Conservation (phyloP, 768 basidiomycete species). For the Tephrocybe sp. region DNA sequence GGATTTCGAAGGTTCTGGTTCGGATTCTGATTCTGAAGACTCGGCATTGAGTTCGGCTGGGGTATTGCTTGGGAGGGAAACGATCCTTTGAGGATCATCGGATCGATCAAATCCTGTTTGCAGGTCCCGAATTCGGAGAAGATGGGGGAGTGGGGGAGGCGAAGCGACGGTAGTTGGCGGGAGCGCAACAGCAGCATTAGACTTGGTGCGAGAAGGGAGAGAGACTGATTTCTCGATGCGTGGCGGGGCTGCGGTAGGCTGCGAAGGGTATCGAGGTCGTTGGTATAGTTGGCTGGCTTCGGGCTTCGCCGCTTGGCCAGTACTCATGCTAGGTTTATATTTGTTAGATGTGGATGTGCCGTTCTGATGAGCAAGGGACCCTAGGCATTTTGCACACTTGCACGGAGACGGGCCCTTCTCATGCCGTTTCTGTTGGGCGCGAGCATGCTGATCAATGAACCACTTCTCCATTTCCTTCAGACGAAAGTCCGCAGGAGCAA, state of each 20-base stretch:
- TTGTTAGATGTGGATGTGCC: constrained; percentile 8
- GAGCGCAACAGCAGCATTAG: constrained; percentile 2
- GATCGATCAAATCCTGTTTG: constrained; percentile 21
- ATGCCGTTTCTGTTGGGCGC: constrained; percentile 22
- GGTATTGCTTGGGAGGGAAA: constrained; percentile 8
- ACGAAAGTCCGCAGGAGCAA: constrained; percentile 72
- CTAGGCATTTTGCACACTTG: constrained; percentile 27
- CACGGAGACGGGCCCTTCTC: constrained; percentile 13
- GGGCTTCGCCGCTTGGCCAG: constrained; percentile 3
- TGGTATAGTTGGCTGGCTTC: constrained; percentile 6
- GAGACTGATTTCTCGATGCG: constrained; percentile 8
- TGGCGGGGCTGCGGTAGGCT: background rate
- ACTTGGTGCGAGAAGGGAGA: constrained; percentile 6
- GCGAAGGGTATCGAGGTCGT: constrained; percentile 12
- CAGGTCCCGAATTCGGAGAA: constrained; percentile 29
- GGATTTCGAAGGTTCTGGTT: background rate
- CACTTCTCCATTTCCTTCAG: constrained; percentile 81
- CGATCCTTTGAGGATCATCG: constrained; percentile 20
- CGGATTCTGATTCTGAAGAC: background rate
- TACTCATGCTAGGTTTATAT: background rate
- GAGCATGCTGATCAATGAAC: constrained; percentile 59
- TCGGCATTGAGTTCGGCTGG: background rate
- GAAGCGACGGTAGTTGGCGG: constrained; percentile 27
- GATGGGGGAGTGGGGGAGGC: constrained; percentile 40
- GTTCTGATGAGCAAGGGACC: constrained; percentile 3